phyloP scores from a whole-genome alignment of 805 yeast genomes.

The Schizosaccharomyces osmophilus region DNA sequence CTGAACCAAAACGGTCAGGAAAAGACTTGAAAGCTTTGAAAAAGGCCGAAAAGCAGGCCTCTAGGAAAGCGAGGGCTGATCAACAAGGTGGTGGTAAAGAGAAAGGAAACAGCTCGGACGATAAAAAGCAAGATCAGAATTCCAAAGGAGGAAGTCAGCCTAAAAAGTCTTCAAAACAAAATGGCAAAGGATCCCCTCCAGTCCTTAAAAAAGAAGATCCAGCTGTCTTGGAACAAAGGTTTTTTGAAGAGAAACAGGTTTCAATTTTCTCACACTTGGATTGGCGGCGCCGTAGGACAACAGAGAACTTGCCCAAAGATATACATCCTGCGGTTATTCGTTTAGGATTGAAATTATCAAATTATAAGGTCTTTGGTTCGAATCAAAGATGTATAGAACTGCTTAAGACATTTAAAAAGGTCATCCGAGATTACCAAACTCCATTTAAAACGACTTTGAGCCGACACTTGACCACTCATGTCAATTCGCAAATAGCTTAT shows the following conservation, averaged over 20 bases:
- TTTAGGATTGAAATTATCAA: conserved; percentile 55
- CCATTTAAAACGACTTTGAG: conserved; percentile 68
- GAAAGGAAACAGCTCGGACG: background rate
- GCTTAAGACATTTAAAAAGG: conserved; percentile 56
- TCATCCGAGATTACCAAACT: conserved; percentile 57
- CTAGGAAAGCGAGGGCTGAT: background rate
- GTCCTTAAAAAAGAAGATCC: background rate
- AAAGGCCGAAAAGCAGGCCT: background rate
- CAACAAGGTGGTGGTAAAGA: background rate
- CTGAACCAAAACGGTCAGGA: background rate
- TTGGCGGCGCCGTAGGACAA: conserved; percentile 14
- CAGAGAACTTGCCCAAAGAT: conserved; percentile 34
- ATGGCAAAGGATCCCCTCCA: background rate
- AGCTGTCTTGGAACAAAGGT: background rate
- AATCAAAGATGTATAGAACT: conserved; percentile 62
- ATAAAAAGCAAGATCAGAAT: background rate
- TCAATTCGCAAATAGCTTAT: conserved; percentile 80
- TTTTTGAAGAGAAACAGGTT: background rate
- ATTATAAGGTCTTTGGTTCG: conserved; percentile 74
- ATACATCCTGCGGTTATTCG: conserved; percentile 72
- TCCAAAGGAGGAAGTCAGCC: background rate
- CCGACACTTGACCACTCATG: conserved; percentile 66
- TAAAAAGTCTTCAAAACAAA: background rate
- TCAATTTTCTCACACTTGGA: conserved; percentile 17
- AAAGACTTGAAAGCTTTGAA: background rate